Conservation (phyloP, 257 asterid genomes). For the Solanum arcanum region DNA sequence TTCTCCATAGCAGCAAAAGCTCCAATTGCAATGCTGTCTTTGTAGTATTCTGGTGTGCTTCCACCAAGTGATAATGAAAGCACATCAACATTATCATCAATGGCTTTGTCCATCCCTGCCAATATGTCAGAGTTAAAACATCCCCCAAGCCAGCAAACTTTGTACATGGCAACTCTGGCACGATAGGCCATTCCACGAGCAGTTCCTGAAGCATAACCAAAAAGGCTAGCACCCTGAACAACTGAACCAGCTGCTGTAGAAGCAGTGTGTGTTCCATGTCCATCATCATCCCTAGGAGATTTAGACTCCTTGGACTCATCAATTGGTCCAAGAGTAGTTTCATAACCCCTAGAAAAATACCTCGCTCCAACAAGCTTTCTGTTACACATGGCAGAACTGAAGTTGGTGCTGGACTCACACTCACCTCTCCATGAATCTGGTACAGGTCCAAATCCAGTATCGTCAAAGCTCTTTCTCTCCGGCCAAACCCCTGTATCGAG, state of each 20-base stretch:
- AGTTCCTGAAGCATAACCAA: slow-evolving; percentile 71
- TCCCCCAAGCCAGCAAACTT: slow-evolving; percentile 81
- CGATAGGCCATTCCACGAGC: slow-evolving; percentile 91
- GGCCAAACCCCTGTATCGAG: slow-evolving; percentile 96
- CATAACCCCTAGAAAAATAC: slow-evolving; percentile 60
- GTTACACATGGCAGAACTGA: slow-evolving; percentile 48
- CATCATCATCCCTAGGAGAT: slow-evolving; percentile 86
- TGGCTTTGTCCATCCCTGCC: slow-evolving; percentile 76
- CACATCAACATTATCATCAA: slow-evolving; percentile 60
- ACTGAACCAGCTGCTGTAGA: slow-evolving; percentile 70
- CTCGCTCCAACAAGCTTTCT: slow-evolving; percentile 70
- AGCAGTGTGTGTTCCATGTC: slow-evolving; percentile 93
- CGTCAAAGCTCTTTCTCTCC: slow-evolving; percentile 76
- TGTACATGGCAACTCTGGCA: slow-evolving; percentile 66
- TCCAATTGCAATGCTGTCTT: slow-evolving; percentile 57
- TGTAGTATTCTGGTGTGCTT: slow-evolving; percentile 40
- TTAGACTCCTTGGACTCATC: slow-evolving; percentile 55
- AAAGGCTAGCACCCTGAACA: slow-evolving; percentile 58
- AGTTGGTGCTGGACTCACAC: slow-evolving; percentile 62
- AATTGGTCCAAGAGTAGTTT: slow-evolving; percentile 60
- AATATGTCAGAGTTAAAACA: slow-evolving; percentile 78
- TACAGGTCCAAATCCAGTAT: slow-evolving; percentile 51
- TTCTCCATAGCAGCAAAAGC: slow-evolving; percentile 80
- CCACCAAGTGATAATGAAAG: slow-evolving; percentile 79
- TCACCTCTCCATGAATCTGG: slow-evolving; percentile 74